phyloP scores from a whole-genome alignment of 1,284 basidiomycete genomes.

The Sanghuangporus sanghuang region DNA sequence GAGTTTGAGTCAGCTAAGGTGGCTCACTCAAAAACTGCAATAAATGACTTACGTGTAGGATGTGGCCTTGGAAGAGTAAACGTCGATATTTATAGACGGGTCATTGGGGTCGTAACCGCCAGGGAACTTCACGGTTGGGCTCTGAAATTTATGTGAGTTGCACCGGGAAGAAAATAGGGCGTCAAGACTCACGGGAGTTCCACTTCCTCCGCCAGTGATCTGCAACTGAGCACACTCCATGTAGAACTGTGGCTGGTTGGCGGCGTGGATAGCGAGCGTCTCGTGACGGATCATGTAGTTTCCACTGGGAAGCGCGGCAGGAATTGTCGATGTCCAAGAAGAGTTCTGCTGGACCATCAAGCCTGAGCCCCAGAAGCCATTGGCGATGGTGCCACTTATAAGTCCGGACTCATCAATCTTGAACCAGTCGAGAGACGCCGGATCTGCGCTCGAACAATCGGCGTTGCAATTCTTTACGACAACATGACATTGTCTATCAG shows the following conservation, averaged over 20 bases:
- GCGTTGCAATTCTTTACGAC: slow-evolving; percentile 26
- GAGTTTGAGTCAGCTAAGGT: neutral
- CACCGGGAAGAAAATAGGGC: neutral
- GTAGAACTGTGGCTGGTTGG: slow-evolving; percentile 34
- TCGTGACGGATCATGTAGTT: slow-evolving; percentile 52
- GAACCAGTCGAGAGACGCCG: slow-evolving; percentile 35
- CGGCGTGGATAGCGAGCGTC: slow-evolving; percentile 45
- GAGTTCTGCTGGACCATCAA: slow-evolving; percentile 48
- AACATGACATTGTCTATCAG: neutral
- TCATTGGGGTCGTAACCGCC: slow-evolving; percentile 13
- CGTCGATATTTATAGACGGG: slow-evolving; percentile 14
- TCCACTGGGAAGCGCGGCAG: slow-evolving; percentile 41
- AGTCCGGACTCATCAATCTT: slow-evolving; percentile 51
- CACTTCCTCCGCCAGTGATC: slow-evolving; percentile 31
- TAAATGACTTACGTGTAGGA: slow-evolving; percentile 11
- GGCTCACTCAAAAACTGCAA: neutral
- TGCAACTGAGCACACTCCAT: slow-evolving; percentile 35
- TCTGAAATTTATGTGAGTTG: neutral
- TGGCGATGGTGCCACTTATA: slow-evolving; percentile 41
- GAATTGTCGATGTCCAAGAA: slow-evolving; percentile 52
- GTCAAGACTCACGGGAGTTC: slow-evolving; percentile 22
- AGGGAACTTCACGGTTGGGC: slow-evolving; percentile 17
- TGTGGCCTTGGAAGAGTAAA: slow-evolving; percentile 14
- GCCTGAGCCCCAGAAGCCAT: slow-evolving; percentile 45
- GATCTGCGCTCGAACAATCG: slow-evolving; percentile 30